phyloP scores from a whole-genome alignment of 768 basidiomycete genomes.

The Hygrophoropsis aurantiaca region DNA sequence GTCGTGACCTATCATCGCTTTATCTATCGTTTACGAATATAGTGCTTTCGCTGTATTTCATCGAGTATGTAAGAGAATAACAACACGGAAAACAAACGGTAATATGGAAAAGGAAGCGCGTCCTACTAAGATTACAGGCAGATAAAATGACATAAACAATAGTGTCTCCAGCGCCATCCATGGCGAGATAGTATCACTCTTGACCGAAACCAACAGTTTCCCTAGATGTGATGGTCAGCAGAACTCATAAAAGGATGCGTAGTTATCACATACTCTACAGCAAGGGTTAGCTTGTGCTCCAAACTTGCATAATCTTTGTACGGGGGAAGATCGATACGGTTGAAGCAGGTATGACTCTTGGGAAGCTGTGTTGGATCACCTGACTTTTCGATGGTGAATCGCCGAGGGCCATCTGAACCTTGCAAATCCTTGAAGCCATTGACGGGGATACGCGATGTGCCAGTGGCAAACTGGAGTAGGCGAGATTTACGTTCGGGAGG shows the following conservation, averaged over 20 bases:
- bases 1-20: too few species aligned
- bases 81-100: too few species aligned
- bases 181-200: conserved; percentile 51
- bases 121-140: conserved; percentile 29
- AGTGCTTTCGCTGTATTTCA: not conserved
- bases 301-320: conserved; percentile 94
- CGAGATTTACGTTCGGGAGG: conserved; percentile 98
- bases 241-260: conserved; percentile 7
- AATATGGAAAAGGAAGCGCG: conserved; percentile 1
- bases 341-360: conserved; percentile 97
- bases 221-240: conserved; percentile 37
- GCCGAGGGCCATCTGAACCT: conserved; percentile 93
- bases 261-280: conserved; percentile 74
- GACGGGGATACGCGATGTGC: conserved; percentile 95
- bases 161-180: conserved; percentile 1
- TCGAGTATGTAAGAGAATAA: too few species aligned
- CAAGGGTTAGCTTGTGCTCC: conserved; percentile 93
- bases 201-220: conserved; percentile 95
- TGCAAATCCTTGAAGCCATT: conserved; percentile 99
- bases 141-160: conserved; percentile 20
- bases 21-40: too few species aligned
- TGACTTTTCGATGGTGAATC: conserved; percentile 98
- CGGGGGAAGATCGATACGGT: conserved; percentile 93
- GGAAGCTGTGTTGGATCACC: conserved; percentile 96
- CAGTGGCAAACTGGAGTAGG: conserved; percentile 93